Percentiles rank a stretch among this genome's conserved stretches.
These are phyloP conservation scores for Aspergillus diversus DNA, from an alignment of 495 filamentous ascomycete species.

Conservation along the genomic window DNA sequence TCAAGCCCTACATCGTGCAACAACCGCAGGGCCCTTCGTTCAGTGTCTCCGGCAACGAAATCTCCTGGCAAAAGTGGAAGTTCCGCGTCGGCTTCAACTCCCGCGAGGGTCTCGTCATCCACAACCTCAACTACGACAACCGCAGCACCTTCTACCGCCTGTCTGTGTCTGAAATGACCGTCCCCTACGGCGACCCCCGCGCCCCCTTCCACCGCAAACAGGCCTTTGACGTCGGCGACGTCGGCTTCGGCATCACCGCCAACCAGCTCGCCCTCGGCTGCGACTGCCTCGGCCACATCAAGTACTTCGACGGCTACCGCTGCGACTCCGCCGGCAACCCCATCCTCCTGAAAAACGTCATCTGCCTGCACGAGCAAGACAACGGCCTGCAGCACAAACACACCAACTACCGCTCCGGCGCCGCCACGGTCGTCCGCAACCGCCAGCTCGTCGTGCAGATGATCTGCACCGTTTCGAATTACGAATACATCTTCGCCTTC, in stretches of 20 bases:
- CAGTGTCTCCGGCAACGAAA: conserved; percentile 39
- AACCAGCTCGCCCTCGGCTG: conserved; percentile 72
- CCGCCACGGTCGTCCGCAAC: conserved; percentile 63
- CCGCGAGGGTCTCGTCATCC: conserved; percentile 64
- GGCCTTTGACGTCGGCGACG: conserved; percentile 75
- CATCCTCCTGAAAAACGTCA: conserved; percentile 57
- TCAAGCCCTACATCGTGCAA: conserved; percentile 77
- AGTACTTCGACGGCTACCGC: conserved; percentile 66
- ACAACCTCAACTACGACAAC: conserved; percentile 70
- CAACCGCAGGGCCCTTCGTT: conserved; percentile 83
- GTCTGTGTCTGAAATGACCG: conserved; percentile 78
- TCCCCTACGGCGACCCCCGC: conserved; percentile 69
- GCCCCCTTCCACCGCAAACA: conserved; percentile 70
- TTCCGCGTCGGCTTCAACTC: conserved; percentile 69
- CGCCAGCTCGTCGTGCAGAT: conserved; percentile 70
- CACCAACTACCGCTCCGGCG: conserved; percentile 66
- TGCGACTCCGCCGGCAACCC: conserved; percentile 57
- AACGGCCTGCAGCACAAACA: conserved; percentile 71
- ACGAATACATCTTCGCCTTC: conserved; percentile 85
- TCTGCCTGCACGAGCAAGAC: conserved; percentile 74
- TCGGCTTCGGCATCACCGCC: conserved; percentile 65
- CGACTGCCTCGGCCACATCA: conserved; percentile 69
- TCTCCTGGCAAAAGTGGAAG: conserved; percentile 70
- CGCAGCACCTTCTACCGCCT: conserved; percentile 74
- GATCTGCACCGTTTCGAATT: conserved; percentile 79